Base-by-base conservation (phyloP, 176 grass and related monocot species). In the Puccinellia tenuiflora region DNA sequence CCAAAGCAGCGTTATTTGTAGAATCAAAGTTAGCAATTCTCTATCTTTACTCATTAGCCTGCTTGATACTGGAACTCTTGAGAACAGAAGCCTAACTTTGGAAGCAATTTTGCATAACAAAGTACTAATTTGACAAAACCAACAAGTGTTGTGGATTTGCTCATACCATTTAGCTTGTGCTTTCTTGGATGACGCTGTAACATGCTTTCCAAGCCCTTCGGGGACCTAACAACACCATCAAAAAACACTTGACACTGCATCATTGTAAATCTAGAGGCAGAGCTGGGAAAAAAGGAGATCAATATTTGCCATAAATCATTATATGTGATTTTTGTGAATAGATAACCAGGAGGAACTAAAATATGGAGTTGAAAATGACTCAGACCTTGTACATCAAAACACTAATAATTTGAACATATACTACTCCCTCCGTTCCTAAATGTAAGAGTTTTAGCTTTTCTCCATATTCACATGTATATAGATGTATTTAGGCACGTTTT, bases 121-220 rank as follows among this genome's bases (percentile, higher is more conserved):
- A 55, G 74, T 60, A 65, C 26, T 13, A 34, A 48, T n/a, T 56
- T 29, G 1, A 76, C 1, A 15, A 79, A 79, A 79, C n/a, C 1
- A 30, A 75, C 28, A 21, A 46, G 39, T 46, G 9, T 43, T 56
- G 10, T 21, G 50, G 31, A 48, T 24, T 12, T 33, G 25, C 11
- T 24, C 75, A 1, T 80, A 80, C 78, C 78, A 80, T 66, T 66
- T 24, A 66, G 30, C 78, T 16, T 51, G 60, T 24, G 60, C 28
- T 46, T 66, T 80, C 56, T 14, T 80, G 38, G 78, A 80, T 63
- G 77, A 66, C 18, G n/a, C n/a, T 26, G 28, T 51, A 33, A 80
- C 60, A 80, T 80, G 60, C 42, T 50, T 40, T 51, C 28, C 42
- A 16, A 80, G 78, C 40, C 78, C 60, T 66, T 80, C 42, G 34